Conservation (phyloP, 192 early-diverging fungal genomes). For the Glomus cerebriforme region DNA sequence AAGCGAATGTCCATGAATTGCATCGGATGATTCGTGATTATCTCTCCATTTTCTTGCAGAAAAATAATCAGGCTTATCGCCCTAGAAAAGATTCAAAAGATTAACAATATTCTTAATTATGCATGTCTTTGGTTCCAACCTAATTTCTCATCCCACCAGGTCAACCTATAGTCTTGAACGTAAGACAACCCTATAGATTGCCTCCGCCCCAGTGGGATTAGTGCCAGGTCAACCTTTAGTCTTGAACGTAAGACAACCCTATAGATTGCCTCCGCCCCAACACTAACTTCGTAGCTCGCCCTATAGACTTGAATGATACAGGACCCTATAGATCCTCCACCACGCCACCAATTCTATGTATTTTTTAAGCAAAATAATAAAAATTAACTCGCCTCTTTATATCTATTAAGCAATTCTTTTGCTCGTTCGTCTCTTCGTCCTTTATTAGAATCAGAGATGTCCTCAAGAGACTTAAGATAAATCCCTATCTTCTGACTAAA, state of each 20-base stretch:
- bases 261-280: neutral
- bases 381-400: constrained; percentile 7
- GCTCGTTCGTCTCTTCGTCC: neutral
- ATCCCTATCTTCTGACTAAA: neutral
- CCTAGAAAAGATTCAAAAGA: no score
- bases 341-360: neutral
- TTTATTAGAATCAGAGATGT: neutral
- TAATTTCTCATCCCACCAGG: neutral
- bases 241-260: constrained; percentile 13
- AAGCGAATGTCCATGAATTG: no score
- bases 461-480: constrained; percentile 5
- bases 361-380: neutral
- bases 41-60: no score
- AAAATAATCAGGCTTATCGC: no score
- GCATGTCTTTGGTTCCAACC: neutral
- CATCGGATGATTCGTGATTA: no score
- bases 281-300: constrained; percentile 23
- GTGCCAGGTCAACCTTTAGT: neutral
- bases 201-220: constrained; percentile 1
- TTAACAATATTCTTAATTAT: no score
- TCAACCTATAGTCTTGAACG: constrained; percentile 29
- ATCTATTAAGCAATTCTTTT: neutral
- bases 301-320: constrained; percentile 19
- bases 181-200: constrained; percentile 24
- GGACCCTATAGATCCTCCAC: neutral